Percentiles rank a stretch among this genome's conserved stretches.
Conservation (phyloP, 352 stramenopile genomes). For the Phytophthora constricta region DNA sequence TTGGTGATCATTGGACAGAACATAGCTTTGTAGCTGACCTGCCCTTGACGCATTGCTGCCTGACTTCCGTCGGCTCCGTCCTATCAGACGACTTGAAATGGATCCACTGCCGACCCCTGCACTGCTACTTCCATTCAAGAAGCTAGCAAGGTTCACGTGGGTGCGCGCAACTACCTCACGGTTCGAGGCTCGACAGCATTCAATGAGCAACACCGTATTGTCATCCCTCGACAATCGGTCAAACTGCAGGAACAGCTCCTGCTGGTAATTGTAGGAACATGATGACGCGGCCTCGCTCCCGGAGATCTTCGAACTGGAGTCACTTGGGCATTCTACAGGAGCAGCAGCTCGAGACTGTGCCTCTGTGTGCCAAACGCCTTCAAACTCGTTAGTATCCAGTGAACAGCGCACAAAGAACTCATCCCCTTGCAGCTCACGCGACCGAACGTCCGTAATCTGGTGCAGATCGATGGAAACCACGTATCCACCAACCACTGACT, state of each 20-base stretch:
- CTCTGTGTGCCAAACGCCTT: slow-evolving; percentile 86
- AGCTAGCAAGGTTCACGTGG: slow-evolving; percentile 84
- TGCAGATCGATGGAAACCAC: slow-evolving; percentile 76
- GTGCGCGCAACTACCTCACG: slow-evolving; percentile 83
- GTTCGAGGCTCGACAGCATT: slow-evolving; percentile 78
- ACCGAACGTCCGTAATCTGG: slow-evolving; percentile 71
- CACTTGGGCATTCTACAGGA: slow-evolving; percentile 41
- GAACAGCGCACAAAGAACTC: slow-evolving; percentile 87
- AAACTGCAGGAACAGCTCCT: slow-evolving; percentile 86
- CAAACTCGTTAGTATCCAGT: slow-evolving; percentile 85
- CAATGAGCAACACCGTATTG: slow-evolving; percentile 84
- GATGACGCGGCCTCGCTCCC: slow-evolving; percentile 28
- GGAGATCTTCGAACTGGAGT: slow-evolving; percentile 13
- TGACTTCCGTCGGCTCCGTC: slow-evolving; percentile 34
- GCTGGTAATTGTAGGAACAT: slow-evolving; percentile 78
- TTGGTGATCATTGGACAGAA: slow-evolving; percentile 83
- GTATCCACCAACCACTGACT: slow-evolving; percentile 85
- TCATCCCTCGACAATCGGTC: slow-evolving; percentile 84
- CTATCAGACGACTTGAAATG: slow-evolving; percentile 34
- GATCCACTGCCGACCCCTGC: slow-evolving; percentile 16
- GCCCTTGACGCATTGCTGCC: slow-evolving; percentile 24
- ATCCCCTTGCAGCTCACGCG: slow-evolving; percentile 60
- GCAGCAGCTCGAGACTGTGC: slow-evolving; percentile 65
- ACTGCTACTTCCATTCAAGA: slow-evolving; percentile 60
- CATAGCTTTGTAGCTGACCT: slow-evolving; percentile 66